A percentile compares a stretch with the other conserved stretches of the same genome.
These are phyloP conservation scores for Blastobotrys capitulatus DNA, from an alignment of 1,139 yeast genomes.

Conservation along the genomic window DNA sequence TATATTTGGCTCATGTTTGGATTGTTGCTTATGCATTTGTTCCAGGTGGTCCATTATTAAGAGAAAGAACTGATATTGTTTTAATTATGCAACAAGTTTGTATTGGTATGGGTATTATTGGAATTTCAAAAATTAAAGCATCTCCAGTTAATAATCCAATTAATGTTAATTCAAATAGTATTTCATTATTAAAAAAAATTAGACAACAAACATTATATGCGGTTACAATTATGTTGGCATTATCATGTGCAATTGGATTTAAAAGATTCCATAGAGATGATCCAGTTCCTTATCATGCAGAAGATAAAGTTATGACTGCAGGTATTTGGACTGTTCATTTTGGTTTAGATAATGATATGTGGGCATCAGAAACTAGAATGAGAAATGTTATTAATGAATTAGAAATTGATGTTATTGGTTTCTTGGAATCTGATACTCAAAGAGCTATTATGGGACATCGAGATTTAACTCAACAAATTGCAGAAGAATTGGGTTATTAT, in stretches of 20 bases:
- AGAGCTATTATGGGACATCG: slow-evolving; percentile 92
- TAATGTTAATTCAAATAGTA: slow-evolving; percentile 18
- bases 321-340: slow-evolving; percentile 99
- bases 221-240: slow-evolving; percentile 27
- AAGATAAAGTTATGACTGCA: slow-evolving; percentile 72
- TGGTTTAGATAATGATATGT: slow-evolving; percentile 95
- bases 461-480: slow-evolving; percentile 84
- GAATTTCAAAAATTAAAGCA: slow-evolving; percentile 21
- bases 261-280: slow-evolving; percentile 53
- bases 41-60: slow-evolving; percentile 81
- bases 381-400: slow-evolving; percentile 73
- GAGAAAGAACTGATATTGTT: slow-evolving; percentile 83
- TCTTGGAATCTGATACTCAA: slow-evolving; percentile 90
- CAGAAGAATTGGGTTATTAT: slow-evolving; percentile 91
- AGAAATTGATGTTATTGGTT: slow-evolving; percentile 84
- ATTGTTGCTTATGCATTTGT: slow-evolving; percentile 97
- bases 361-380: slow-evolving; percentile 96
- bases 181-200: slow-evolving; percentile 23
- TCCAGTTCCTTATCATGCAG: slow-evolving; percentile 73
- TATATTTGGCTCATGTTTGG: slow-evolving; percentile 86
- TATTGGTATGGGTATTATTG: slow-evolving; percentile 35
- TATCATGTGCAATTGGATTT: slow-evolving; percentile 43
- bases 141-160: slow-evolving; percentile 19
- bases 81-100: slow-evolving; percentile 48
- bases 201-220: slow-evolving; percentile 27